Conservation (phyloP, 1,284 basidiomycete genomes). For the Agaricales sp. region DNA sequence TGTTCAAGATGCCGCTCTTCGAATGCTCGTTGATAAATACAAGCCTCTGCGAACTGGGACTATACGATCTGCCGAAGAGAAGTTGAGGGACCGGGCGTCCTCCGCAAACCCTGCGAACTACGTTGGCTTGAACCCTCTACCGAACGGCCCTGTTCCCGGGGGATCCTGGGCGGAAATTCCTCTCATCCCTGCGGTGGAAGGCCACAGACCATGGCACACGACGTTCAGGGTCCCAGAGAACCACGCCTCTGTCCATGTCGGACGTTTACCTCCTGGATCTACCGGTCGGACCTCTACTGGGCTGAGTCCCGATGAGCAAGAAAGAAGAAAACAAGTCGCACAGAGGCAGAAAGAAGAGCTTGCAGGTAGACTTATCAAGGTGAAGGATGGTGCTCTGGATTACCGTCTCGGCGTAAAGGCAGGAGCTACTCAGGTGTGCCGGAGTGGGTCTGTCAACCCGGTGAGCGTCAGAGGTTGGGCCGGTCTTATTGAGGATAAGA, state of each 20-base stretch:
- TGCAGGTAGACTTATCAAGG: conserved; percentile 49
- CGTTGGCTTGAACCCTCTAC: conserved; percentile 1
- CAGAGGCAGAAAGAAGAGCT: conserved; percentile 39
- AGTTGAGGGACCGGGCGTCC: conserved; percentile 38
- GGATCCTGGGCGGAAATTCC: conserved; percentile 35
- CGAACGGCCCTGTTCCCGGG: conserved; percentile 10
- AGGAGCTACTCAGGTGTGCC: conserved; percentile 20
- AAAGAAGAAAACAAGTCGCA: conserved; percentile 40
- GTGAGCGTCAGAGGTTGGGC: conserved; percentile 63
- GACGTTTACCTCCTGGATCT: conserved; percentile 26
- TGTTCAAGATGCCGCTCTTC: conserved; percentile 61
- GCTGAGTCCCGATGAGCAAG: conserved; percentile 33
- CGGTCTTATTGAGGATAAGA: conserved; percentile 68
- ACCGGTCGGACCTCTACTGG: conserved; percentile 19
- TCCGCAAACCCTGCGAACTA: conserved; percentile 22
- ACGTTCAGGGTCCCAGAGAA: conserved; percentile 53
- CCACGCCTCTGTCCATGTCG: conserved; percentile 38
- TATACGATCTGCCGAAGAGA: conserved; percentile 66
- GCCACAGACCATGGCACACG: conserved; percentile 62
- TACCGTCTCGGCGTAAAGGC: conserved; percentile 42
- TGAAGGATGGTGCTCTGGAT: conserved; percentile 67
- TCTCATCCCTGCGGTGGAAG: conserved; percentile 40
- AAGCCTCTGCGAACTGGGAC: conserved; percentile 60
- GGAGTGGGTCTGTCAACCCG: conserved; percentile 37
- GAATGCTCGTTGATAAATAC: conserved; percentile 83